Percentiles rank a stretch among this genome's conserved stretches.
Conservation (phyloP, 768 basidiomycete species). For the Pleurotus sapidus region DNA sequence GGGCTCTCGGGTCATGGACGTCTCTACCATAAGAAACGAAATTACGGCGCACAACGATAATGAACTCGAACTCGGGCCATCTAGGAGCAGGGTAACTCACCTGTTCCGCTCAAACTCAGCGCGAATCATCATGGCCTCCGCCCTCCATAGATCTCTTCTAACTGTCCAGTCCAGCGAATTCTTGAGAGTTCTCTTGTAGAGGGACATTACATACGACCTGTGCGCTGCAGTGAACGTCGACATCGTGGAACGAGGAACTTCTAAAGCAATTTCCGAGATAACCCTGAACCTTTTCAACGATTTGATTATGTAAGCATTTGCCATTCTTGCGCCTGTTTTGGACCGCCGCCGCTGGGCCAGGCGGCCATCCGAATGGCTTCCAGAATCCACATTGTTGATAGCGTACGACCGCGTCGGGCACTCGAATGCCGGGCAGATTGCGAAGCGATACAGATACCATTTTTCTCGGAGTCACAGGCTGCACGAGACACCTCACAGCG, state of each 20-base stretch:
- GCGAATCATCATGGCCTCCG: slow-evolving; percentile 79
- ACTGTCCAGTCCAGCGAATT: slow-evolving; percentile 92
- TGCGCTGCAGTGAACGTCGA: slow-evolving; percentile 72
- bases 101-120: slow-evolving; percentile 94
- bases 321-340: too few species aligned
- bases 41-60: background rate
- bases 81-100: slow-evolving; percentile 36
- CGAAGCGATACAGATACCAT: too few species aligned
- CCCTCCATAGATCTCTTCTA: slow-evolving; percentile 82
- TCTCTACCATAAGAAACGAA: slow-evolving; percentile 44
- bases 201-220: slow-evolving; percentile 83
- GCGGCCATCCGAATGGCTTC: too few species aligned
- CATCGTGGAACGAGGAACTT: slow-evolving; percentile 29
- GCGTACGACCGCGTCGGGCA: too few species aligned
- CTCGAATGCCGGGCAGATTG: too few species aligned
- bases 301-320: background rate
- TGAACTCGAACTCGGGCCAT: slow-evolving; percentile 3
- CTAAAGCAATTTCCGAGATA: slow-evolving; percentile 7
- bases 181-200: slow-evolving; percentile 84
- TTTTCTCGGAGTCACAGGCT: too few species aligned
- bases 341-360: too few species aligned
- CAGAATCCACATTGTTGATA: too few species aligned
- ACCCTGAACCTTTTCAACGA: slow-evolving; percentile 3
- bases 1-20: slow-evolving; percentile 79
- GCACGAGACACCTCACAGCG: too few species aligned